Conservation (phyloP, 1,284 basidiomycete genomes). For the Cutaneotrichosporon cavernicola region DNA sequence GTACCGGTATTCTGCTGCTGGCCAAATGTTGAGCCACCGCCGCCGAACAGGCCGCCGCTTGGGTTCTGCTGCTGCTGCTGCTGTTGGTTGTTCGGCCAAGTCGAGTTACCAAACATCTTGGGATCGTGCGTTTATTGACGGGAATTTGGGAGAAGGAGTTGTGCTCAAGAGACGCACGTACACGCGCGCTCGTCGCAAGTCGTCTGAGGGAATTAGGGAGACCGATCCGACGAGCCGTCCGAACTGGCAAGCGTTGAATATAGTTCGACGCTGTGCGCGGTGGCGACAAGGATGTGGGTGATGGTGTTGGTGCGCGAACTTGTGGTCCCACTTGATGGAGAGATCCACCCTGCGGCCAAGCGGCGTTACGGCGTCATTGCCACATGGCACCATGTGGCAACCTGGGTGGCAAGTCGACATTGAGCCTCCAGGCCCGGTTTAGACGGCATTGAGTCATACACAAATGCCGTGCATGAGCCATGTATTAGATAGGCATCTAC, state of each 20-base stretch:
- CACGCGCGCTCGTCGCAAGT: not conserved
- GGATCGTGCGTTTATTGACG: not conserved
- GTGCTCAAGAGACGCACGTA: constrained; percentile 2
- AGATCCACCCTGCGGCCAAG: not conserved
- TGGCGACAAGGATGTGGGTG: constrained; percentile 16
- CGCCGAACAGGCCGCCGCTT: constrained; percentile 55
- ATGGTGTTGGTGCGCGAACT: constrained; percentile 1
- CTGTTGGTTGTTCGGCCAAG: constrained; percentile 55
- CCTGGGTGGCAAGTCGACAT: constrained; percentile 1
- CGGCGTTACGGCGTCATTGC: constrained; percentile 5
- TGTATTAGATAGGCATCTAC: not conserved
- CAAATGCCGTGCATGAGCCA: not conserved
- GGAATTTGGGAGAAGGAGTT: not conserved
- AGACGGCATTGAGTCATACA: not conserved
- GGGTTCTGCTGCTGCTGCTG: constrained; percentile 60
- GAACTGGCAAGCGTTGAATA: not conserved
- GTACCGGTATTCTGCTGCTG: constrained; percentile 23
- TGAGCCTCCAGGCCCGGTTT: not conserved
- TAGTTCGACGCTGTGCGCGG: constrained; percentile 5
- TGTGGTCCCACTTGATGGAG: not conserved
- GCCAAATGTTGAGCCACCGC: constrained; percentile 13
- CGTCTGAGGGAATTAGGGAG: not conserved
- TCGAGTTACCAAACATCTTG: constrained; percentile 41
- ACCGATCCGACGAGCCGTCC: not conserved
- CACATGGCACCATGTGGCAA: constrained; percentile 11